Evolutionary conservation across 768 basidiomycete species (phyloP).

Genomic region (Exsudoporus frostii): DNA sequence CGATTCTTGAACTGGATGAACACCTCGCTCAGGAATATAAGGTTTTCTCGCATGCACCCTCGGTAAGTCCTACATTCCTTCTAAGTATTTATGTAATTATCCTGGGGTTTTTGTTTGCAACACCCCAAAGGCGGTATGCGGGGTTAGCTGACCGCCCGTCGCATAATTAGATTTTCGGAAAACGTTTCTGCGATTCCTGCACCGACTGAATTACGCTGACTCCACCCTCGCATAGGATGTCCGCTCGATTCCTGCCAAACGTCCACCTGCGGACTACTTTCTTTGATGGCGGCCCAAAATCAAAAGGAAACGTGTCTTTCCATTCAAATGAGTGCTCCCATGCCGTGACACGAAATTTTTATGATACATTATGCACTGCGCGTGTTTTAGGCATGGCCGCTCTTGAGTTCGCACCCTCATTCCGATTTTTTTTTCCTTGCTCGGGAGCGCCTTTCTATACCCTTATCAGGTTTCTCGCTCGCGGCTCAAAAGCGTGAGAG

Average conservation of each 20-base stretch:
- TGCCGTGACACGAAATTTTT: slow-evolving; percentile 20
- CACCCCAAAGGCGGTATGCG: slow-evolving; percentile 27
- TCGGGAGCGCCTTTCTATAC: slow-evolving; percentile 21
- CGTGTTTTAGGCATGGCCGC: slow-evolving; percentile 31
- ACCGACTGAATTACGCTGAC: neutral
- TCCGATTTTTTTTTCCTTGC: slow-evolving; percentile 8
- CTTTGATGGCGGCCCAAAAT: slow-evolving; percentile 39
- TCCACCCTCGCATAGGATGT: slow-evolving; percentile 53
- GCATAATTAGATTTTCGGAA: slow-evolving; percentile 3
- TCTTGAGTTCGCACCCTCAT: slow-evolving; percentile 18
- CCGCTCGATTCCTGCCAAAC: slow-evolving; percentile 75
- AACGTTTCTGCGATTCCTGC: neutral
- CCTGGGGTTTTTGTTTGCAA: slow-evolving; percentile 11
- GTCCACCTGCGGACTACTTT: slow-evolving; percentile 87
- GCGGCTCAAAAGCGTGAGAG: slow-evolving; percentile 20
- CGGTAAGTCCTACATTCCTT: slow-evolving; percentile 48
- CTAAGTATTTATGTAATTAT: slow-evolving; percentile 14
- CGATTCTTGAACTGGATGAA: slow-evolving; percentile 92
- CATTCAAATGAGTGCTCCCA: slow-evolving; percentile 13
- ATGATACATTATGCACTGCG: slow-evolving; percentile 12
- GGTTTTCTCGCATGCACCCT: slow-evolving; percentile 87
- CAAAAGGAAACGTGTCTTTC: slow-evolving; percentile 11
- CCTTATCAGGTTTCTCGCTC: slow-evolving; percentile 7
- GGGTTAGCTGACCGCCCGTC: slow-evolving; percentile 15
- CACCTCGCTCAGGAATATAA: slow-evolving; percentile 93